phyloP scores from a whole-genome alignment of 2,329 filamentous ascomycete species.

The Colletotrichum orchidophilum region DNA sequence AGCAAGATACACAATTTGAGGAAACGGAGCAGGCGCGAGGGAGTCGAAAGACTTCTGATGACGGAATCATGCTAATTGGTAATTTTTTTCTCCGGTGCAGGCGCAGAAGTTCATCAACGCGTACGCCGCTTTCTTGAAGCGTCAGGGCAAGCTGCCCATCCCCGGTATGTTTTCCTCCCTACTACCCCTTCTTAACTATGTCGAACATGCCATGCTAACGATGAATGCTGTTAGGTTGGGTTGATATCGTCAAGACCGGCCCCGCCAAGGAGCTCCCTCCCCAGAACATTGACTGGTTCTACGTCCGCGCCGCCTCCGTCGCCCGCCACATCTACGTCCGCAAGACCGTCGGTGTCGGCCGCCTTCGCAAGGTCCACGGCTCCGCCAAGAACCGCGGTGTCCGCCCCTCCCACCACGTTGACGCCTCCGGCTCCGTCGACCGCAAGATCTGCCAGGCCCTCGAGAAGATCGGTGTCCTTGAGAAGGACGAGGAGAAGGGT shows the following conservation, averaged over 20 bases:
- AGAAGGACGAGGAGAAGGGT: slow-evolving; percentile 98
- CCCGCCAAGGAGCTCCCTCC: slow-evolving; percentile 96
- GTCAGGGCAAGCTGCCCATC: slow-evolving; percentile 91
- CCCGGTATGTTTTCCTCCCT: slow-evolving; percentile 70
- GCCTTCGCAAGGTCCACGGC: slow-evolving; percentile 96
- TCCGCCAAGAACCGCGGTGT: slow-evolving; percentile 96
- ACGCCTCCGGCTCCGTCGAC: slow-evolving; percentile 94
- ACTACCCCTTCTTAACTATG: background rate
- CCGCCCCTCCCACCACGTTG: slow-evolving; percentile 92
- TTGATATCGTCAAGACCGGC: slow-evolving; percentile 99
- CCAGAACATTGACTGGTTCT: slow-evolving; percentile 98
- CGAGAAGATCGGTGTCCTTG: slow-evolving; percentile 98
- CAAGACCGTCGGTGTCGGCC: slow-evolving; percentile 99
- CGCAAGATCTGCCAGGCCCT: slow-evolving; percentile 97
- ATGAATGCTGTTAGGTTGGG: slow-evolving; percentile 76
- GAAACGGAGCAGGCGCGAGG: slow-evolving; percentile 73
- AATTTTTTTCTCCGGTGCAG: slow-evolving; percentile 59
- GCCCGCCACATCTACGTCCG: slow-evolving; percentile 99
- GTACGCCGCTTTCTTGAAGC: slow-evolving; percentile 91
- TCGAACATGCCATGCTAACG: slow-evolving; percentile 25
- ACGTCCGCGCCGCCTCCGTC: slow-evolving; percentile 89
- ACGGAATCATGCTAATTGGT: slow-evolving; percentile 77
- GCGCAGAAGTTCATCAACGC: slow-evolving; percentile 90
- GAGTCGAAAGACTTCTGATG: slow-evolving; percentile 77
- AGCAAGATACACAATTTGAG: slow-evolving; percentile 31